Base-by-base conservation (phyloP, 2,329 filamentous ascomycete genomes). In the Didymella keratinophila region DNA sequence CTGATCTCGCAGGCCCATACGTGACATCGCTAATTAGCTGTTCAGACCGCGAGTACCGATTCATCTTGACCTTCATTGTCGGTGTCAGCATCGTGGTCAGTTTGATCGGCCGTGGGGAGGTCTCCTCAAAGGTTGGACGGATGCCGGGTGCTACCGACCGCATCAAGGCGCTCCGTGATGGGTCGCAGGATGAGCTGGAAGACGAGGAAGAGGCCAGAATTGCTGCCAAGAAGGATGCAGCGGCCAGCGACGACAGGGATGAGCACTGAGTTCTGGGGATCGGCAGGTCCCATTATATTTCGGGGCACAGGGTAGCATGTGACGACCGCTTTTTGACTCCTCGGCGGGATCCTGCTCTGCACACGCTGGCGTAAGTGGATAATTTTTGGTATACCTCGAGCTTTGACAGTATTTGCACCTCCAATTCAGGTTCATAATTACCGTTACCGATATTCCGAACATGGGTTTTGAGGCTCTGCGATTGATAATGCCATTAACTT, bases 41-140 rank as follows among this genome's bases (percentile, higher is more conserved):
- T 30, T 43, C 89, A 9, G 83, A 84, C 50, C 82, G 83, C 39
- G 90, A 88, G 48, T 97, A 97, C 81, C 91, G 94, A 32, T 97
- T 97, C 78, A 89, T 96, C 9, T 83, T 97, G 68, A 97, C 94
- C 2, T 94, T 93, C 75, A 85, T 97, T 60, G 93, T 97, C 27
- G 93, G 94, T 37, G 82, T 86, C 42, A 89, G 90, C 62, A 94
- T 97, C 66, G 87, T 95, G 41, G 80, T 92, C 67, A 94, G 87
- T 63, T 81, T 97, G 65, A 85, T 97, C 62, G 92, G 92, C 39
- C 87, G 93, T 61, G 90, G 93, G 70, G 89, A 93, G 79, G 87
- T 96, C 66, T 83, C 81, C 66, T 80, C 83, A 70, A 79, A 88
- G 66, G 66, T 71, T 2, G 81, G 83, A 70, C 79, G 87, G 65